Conservation (phyloP, 2,329 filamentous ascomycete species). For the Xylariaceae sp. region DNA sequence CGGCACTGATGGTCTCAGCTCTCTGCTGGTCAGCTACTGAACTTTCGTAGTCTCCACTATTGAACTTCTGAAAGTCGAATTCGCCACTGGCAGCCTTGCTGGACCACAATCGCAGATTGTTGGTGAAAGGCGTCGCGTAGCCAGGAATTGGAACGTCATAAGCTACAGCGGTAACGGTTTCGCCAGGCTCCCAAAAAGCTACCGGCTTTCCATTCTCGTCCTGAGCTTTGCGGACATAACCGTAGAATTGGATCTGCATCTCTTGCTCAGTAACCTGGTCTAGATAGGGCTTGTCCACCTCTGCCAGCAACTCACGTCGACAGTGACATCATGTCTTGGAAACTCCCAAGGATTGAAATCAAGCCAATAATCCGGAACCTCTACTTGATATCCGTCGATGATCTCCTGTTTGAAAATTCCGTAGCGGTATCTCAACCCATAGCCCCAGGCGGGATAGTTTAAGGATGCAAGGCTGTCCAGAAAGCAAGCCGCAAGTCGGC, state of each 20-base stretch:
- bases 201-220: constrained; percentile 77
- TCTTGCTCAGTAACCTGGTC: constrained; percentile 1
- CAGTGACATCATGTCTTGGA: constrained; percentile 89
- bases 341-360: constrained; percentile 99
- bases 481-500: constrained; percentile 93
- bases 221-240: constrained; percentile 73
- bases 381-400: constrained; percentile 95
- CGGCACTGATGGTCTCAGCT: constrained; percentile 97
- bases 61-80: constrained; percentile 99
- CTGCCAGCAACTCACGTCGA: constrained; percentile 64
- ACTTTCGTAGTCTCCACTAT: constrained; percentile 95
- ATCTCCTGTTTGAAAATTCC: constrained; percentile 99
- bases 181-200: constrained; percentile 86
- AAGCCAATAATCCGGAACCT: constrained; percentile 98
- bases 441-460: constrained; percentile 97
- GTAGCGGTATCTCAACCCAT: constrained; percentile 92
- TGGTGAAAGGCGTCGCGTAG: constrained; percentile 86
- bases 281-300: background rate
- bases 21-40: constrained; percentile 97
- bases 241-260: constrained; percentile 84
- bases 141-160: constrained; percentile 94
- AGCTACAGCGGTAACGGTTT: constrained; percentile 87
- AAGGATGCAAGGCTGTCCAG: constrained; percentile 93
- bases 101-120: constrained; percentile 96
- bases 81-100: constrained; percentile 96